Evolutionary conservation across 306 rosid species (phyloP).

Genomic region (Arachis hypogaea): DNA sequence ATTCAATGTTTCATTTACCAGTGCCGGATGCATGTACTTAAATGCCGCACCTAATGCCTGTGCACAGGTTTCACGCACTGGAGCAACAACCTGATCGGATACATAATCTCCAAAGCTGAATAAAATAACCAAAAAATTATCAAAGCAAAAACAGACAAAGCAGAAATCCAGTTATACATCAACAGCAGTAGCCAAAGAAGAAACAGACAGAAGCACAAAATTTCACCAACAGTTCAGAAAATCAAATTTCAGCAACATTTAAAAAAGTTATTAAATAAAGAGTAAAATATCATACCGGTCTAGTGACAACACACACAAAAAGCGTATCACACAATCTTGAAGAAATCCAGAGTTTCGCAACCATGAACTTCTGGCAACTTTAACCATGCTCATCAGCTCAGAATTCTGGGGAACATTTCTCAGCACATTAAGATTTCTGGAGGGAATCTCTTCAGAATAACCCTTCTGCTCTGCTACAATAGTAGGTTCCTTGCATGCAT

Average conservation of each 20-base stretch:
- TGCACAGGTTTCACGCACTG: conserved; percentile 98
- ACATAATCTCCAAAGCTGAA: conserved; percentile 98
- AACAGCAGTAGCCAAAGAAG: conserved; percentile 13
- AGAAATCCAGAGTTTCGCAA: conserved; percentile 85
- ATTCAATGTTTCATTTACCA: conserved; percentile 81
- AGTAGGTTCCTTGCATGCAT: conserved; percentile 43
- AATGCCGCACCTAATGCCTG: conserved; percentile 95
- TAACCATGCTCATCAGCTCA: conserved; percentile 71
- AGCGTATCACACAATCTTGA: conserved; percentile 90
- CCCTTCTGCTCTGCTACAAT: conserved; percentile 46
- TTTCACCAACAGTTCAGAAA: background rate
- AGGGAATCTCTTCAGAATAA: conserved; percentile 46
- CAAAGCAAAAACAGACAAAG: conserved; percentile 1
- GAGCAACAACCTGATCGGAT: conserved; percentile 99
- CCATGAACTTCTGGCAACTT: conserved; percentile 88
- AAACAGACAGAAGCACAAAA: conserved; percentile 14
- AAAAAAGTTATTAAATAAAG: conserved; percentile 13
- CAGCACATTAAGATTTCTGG: conserved; percentile 49
- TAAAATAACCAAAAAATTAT: conserved; percentile 36
- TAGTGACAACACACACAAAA: conserved; percentile 84
- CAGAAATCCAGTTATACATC: background rate
- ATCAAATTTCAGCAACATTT: conserved; percentile 16
- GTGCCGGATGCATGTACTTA: conserved; percentile 88
- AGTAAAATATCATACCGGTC: conserved; percentile 73
- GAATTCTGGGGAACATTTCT: conserved; percentile 60